phyloP scores from a whole-genome alignment of 495 filamentous ascomycete species.

The Penicillium samsonianum region DNA sequence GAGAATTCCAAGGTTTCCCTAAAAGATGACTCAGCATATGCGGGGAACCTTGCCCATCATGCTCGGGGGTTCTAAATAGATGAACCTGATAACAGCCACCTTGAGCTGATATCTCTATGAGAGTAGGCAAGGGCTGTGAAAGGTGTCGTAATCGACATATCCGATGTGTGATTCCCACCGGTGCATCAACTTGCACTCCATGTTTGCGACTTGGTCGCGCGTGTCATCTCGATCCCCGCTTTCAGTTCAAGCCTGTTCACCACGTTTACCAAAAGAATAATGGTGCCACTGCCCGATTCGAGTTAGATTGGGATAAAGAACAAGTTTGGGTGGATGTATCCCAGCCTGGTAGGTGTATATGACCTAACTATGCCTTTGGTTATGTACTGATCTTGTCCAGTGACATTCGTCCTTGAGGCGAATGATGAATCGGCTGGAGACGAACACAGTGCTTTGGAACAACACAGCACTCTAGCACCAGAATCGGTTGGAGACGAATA shows the following conservation, averaged over 20 bases:
- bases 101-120: constrained; percentile 24
- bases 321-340: constrained; percentile 40
- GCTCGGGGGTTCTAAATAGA: neutral
- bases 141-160: constrained; percentile 46
- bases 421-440: constrained; percentile 19
- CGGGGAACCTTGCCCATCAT: neutral
- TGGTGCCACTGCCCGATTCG: constrained; percentile 32
- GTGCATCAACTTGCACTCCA: constrained; percentile 35
- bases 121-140: constrained; percentile 43
- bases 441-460: constrained; percentile 4
- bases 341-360: constrained; percentile 25
- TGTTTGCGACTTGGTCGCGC: constrained; percentile 35
- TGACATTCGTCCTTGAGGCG: constrained; percentile 38
- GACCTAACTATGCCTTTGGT: neutral
- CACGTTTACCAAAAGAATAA: constrained; percentile 42
- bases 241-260: constrained; percentile 40
- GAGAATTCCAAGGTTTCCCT: no score
- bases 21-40: constrained; percentile 7
- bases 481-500: constrained; percentile 3
- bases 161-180: constrained; percentile 34
- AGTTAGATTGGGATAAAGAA: constrained; percentile 36
- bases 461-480: neutral
- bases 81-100: neutral
- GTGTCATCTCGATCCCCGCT: constrained; percentile 41
- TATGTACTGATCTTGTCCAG: constrained; percentile 16